These are phyloP conservation scores for Trichoderma oligosporum DNA, from an alignment of 2,329 filamentous ascomycete genomes.

Conservation along the genomic window DNA sequence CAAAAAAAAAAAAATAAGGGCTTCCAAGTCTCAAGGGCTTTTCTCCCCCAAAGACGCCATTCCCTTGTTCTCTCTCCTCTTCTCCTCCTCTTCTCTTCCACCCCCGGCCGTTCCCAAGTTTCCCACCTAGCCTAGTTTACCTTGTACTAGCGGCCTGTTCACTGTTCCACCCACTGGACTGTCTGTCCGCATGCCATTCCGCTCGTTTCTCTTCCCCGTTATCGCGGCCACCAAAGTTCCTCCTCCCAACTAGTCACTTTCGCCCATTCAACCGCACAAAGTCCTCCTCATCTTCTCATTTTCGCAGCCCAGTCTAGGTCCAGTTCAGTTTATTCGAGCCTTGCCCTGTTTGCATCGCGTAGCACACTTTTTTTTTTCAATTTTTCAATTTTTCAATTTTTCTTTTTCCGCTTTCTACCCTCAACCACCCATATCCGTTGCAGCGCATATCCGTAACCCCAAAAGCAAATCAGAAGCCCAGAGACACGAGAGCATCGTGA, in stretches of 20 bases:
- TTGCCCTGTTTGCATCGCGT: constrained; percentile 14
- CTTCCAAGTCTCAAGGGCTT: not conserved
- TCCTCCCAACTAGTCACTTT: not conserved
- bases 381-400: not conserved
- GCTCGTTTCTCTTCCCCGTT: constrained; percentile 14
- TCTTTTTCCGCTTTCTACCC: not conserved
- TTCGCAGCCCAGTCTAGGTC: constrained; percentile 4
- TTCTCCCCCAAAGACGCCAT: not conserved
- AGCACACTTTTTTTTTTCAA: not conserved
- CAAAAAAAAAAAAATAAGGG: no score
- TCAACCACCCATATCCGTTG: not conserved
- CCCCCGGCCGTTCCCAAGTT: constrained; percentile 2
- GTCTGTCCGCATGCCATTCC: not conserved
- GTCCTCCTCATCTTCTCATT: constrained; percentile 9
- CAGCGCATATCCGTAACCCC: not conserved
- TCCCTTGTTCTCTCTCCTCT: not conserved
- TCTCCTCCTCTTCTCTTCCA: not conserved
- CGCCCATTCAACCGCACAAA: not conserved
- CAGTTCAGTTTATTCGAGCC: no score
- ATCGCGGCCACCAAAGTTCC: constrained; percentile 4
- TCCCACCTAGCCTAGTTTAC: constrained; percentile 8
- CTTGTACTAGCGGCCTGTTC: constrained; percentile 4
- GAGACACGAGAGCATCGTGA: constrained; percentile 2
- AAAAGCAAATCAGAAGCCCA: not conserved
- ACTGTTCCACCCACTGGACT: constrained; percentile 1